Evolutionary conservation across 345 rosid species (phyloP).

Genomic region (Acer negundo): DNA sequence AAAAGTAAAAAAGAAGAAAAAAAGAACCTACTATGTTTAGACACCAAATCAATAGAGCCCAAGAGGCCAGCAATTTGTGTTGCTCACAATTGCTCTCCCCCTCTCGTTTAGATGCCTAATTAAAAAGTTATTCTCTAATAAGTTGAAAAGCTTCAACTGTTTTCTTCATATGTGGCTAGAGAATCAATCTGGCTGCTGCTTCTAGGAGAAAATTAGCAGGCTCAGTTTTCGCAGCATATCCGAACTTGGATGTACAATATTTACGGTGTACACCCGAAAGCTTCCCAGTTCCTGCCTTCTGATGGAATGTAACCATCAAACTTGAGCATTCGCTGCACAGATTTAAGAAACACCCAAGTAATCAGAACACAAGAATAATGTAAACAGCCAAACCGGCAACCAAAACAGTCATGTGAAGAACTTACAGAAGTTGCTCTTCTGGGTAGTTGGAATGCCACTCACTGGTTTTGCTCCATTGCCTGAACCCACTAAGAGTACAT

Average conservation of each 20-base stretch:
- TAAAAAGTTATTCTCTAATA: too few relatives aligned
- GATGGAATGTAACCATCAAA: constrained; percentile 75
- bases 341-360: neutral
- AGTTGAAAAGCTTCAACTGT: neutral
- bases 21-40: neutral
- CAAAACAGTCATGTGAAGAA: neutral
- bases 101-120: constrained; percentile 3
- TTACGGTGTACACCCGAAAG: constrained; percentile 81
- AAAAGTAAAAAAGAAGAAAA: too few relatives aligned
- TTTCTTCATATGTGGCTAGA: neutral
- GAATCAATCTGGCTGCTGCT: neutral
- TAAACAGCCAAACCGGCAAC: neutral
- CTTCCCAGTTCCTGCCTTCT: constrained; percentile 78
- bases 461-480: constrained; percentile 57
- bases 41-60: neutral
- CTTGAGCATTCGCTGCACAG: constrained; percentile 73
- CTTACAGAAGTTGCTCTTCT: constrained; percentile 56
- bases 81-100: constrained; percentile 33
- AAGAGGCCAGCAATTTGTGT: constrained; percentile 44
- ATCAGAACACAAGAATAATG: neutral
- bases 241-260: constrained; percentile 75
- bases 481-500: constrained; percentile 41
- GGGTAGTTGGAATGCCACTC: constrained; percentile 58
- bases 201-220: constrained; percentile 66
- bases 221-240: constrained; percentile 64